Conservation (phyloP, 352 stramenopile species). For the Pythium apleroticum region DNA sequence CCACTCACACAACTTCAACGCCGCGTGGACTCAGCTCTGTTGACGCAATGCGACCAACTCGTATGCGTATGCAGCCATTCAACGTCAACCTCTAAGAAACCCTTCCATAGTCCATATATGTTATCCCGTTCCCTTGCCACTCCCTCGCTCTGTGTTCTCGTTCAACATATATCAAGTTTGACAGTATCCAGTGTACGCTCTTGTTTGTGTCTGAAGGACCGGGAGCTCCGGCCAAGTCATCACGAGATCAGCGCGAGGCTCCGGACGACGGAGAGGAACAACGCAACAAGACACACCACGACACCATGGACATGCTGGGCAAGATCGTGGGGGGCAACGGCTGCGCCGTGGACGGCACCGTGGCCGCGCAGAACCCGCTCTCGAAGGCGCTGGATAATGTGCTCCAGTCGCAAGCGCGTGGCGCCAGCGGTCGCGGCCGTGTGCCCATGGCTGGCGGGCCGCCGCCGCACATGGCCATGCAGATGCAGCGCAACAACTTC, state of each 20-base stretch:
- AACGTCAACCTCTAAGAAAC: conserved; percentile 22
- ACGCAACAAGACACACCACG: neutral
- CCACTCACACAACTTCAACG: conserved; percentile 24
- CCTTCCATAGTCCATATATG: conserved; percentile 20
- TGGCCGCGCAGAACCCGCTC: conserved; percentile 82
- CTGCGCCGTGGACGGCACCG: conserved; percentile 79
- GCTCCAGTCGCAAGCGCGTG: conserved; percentile 57
- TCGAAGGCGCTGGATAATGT: conserved; percentile 78
- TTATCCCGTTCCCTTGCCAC: neutral
- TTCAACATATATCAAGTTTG: conserved; percentile 16
- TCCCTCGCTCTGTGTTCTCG: neutral
- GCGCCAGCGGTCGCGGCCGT: conserved; percentile 20
- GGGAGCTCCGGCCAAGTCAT: neutral
- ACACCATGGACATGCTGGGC: conserved; percentile 73
- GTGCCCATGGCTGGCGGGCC: conserved; percentile 32
- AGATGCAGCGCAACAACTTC: conserved; percentile 75
- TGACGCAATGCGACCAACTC: conserved; percentile 19
- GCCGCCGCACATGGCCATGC: conserved; percentile 57
- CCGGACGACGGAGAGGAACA: neutral
- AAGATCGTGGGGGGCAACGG: conserved; percentile 85
- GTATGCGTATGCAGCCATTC: conserved; percentile 27
- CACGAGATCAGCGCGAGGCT: neutral
- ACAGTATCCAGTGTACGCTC: neutral
- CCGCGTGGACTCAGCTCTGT: neutral
- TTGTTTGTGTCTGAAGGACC: conserved; percentile 1